These are phyloP conservation scores for Vigna angularis DNA, from an alignment of 306 rosid species.

Conservation along the genomic window DNA sequence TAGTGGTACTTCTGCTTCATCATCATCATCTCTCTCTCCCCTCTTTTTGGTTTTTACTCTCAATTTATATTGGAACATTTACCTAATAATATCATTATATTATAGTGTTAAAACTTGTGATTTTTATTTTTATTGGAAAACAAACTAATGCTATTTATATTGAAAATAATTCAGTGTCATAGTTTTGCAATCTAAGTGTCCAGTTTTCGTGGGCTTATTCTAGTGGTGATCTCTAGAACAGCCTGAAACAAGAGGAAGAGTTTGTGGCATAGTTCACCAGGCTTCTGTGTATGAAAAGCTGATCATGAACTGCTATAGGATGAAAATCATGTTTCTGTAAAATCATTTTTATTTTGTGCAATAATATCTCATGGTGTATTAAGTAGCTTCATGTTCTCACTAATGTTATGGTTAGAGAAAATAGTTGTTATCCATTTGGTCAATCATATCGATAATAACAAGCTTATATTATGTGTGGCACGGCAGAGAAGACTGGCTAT, in stretches of 20 bases:
- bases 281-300: not conserved
- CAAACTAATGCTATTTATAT: slow-evolving; percentile 8
- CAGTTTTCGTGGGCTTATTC: not conserved
- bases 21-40: not conserved
- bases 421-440: slow-evolving; percentile 19
- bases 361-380: not conserved
- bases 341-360: not conserved
- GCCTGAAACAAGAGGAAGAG: not conserved
- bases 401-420: slow-evolving; percentile 30
- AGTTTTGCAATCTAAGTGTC: not conserved
- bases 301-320: not conserved
- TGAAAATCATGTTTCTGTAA: not conserved
- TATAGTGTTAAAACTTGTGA: not conserved
- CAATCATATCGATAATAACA: slow-evolving; percentile 24
- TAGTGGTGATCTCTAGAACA: not conserved
- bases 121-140: slow-evolving; percentile 3
- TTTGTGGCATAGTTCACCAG: not conserved
- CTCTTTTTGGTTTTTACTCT: not conserved
- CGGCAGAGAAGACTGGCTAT: slow-evolving; percentile 42
- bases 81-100: not conserved
- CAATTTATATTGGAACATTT: not conserved
- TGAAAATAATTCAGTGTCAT: slow-evolving; percentile 11
- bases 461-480: slow-evolving; percentile 44
- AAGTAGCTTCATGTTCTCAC: slow-evolving; percentile 33
- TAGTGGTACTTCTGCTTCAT: not conserved